phyloP scores from a whole-genome alignment of 768 basidiomycete genomes.

The Fomitopsis pulvina region DNA sequence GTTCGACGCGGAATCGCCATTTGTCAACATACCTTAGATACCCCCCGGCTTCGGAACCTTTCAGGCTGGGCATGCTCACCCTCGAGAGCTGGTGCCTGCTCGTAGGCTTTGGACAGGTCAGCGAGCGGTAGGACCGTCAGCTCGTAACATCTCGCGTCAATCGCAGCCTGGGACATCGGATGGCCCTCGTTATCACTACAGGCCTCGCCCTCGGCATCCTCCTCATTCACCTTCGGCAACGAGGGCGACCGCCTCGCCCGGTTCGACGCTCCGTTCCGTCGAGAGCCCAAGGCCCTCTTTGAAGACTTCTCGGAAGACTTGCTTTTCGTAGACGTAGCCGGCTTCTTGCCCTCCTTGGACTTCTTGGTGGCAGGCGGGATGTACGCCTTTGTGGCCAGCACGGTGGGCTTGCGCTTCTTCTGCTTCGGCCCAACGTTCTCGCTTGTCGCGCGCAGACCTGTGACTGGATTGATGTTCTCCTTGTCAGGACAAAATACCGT shows the following conservation, averaged over 20 bases:
- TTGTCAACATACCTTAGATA: not conserved
- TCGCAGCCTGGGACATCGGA: constrained; percentile 40
- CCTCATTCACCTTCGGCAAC: constrained; percentile 56
- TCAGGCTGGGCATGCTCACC: constrained; percentile 5
- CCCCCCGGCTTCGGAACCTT: constrained; percentile 2
- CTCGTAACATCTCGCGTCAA: constrained; percentile 75
- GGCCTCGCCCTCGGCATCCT: constrained; percentile 32
- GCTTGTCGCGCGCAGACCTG: constrained; percentile 52
- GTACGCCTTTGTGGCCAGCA: constrained; percentile 19
- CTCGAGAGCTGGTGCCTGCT: constrained; percentile 21
- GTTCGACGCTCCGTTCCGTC: constrained; percentile 14
- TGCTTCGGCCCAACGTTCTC: constrained; percentile 30
- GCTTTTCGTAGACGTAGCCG: not conserved
- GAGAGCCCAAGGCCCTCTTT: constrained; percentile 22
- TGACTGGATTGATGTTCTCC: constrained; percentile 74
- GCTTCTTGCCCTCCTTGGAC: constrained; percentile 16
- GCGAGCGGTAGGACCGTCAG: constrained; percentile 73
- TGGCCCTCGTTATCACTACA: constrained; percentile 12
- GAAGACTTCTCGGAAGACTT: constrained; percentile 13
- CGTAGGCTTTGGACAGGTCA: constrained; percentile 68
- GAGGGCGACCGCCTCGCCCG: constrained; percentile 46
- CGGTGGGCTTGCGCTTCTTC: constrained; percentile 54
- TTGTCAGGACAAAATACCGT: constrained; percentile 43
- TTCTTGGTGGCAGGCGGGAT: constrained; percentile 14
- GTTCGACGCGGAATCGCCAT: not conserved